These are phyloP conservation scores for Fusarium foetens DNA, from an alignment of 2,329 filamentous ascomycete genomes.

Conservation along the genomic window DNA sequence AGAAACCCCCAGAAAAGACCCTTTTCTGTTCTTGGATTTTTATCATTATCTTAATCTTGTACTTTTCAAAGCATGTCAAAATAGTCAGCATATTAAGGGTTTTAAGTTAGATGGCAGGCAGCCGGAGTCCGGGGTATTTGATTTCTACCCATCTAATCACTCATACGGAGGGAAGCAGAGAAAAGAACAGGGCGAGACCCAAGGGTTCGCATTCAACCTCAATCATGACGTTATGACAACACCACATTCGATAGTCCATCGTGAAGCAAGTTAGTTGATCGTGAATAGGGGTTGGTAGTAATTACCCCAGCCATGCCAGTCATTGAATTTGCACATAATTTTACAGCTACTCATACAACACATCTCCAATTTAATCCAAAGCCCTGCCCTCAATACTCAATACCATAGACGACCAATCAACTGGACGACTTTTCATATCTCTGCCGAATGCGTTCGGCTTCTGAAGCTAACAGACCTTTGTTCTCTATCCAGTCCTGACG, in stretches of 20 bases:
- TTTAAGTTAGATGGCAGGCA: constrained; percentile 30
- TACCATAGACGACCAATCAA: no score
- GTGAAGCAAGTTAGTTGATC: not conserved
- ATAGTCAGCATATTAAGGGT: constrained; percentile 24
- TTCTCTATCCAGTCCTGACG: constrained; percentile 29
- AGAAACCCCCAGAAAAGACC: not conserved
- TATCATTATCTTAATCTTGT: constrained; percentile 34
- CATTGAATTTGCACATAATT: constrained; percentile 1
- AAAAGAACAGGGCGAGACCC: constrained; percentile 22
- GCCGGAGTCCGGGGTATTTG: constrained; percentile 30
- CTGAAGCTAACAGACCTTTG: not conserved
- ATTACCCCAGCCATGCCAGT: not conserved
- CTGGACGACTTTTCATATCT: not conserved
- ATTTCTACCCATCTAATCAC: constrained; percentile 27
- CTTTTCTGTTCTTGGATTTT: constrained; percentile 19
- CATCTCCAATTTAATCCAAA: not conserved
- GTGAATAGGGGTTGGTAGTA: not conserved
- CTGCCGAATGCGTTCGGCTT: not conserved
- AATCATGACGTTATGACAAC: constrained; percentile 40
- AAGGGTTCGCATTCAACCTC: constrained; percentile 22
- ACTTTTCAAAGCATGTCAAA: constrained; percentile 23
- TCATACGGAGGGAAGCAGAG: constrained; percentile 5
- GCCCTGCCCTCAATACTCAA: not conserved
- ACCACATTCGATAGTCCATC: not conserved
- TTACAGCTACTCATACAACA: constrained; percentile 27